Base-by-base conservation (phyloP, 108 stramenopile species). In the Cyclotella cryptica region DNA sequence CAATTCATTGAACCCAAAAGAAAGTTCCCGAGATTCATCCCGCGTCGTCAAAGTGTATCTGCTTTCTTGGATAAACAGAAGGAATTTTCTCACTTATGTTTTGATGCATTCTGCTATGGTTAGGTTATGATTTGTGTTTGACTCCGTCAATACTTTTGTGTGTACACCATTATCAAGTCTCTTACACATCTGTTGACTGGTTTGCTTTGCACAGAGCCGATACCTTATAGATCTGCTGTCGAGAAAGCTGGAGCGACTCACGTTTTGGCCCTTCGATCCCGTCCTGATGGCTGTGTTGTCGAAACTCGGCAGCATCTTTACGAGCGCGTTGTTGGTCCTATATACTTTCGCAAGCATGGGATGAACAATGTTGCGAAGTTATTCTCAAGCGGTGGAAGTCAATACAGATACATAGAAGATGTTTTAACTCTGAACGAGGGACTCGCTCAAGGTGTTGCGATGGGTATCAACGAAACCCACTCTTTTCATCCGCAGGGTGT, bases 381-480 rank as follows among this genome's bases (percentile, higher is more conserved):
- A 22, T 87, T 84, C 43, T 63, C 68, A 18, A 58, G 67, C 43
- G 83, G 83, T 3, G 86, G 86, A 4, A 71, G 69, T 46, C 86
- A 87, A 52, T 87, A 84, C 44, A 39, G 84, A 27, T 87, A 87
- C 57, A 60, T 87, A 17, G 86, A 87, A 54, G 86, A 87, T 51
- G 27, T 86, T 8, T 66, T 86, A 22, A 86, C 85, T 7, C 69
- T 86, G 26, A 60, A 84, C 43, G 85, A 77, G 43, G 85, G 85
- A 2, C 85, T 85, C 41, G 77, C 75, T 42, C 30, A 47, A 17
- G 85, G 85, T 9, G 74, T 78, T 43, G 45, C 75, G 7, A 42
- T 75, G 0, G 82, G 76, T 43, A 59, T 15, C 47, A 62, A 79
- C 47, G 30, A 49, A 15, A 62, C 64, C 15, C 49, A 22, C 5